Percentiles rank a stretch among this genome's conserved stretches.
Conservation (phyloP, 164 flowering plant species). For the Aristolochia californica region DNA sequence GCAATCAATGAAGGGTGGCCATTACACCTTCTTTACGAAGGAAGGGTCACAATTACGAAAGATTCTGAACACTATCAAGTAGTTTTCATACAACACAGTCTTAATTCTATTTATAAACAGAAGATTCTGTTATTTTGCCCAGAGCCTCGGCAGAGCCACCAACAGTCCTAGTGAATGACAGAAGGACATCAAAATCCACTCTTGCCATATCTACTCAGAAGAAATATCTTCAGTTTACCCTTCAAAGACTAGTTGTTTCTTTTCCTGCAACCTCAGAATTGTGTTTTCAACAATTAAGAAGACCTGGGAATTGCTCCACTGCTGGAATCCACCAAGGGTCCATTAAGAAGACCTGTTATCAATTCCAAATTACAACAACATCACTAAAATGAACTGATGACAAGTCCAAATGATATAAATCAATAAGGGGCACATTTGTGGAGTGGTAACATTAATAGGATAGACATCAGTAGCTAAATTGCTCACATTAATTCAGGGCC, state of each 20-base stretch:
- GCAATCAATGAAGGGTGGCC: too few relatives aligned
- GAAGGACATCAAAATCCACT: not conserved
- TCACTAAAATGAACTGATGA: too few relatives aligned
- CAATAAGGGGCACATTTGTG: not conserved
- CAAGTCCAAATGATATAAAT: not conserved
- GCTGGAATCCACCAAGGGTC: constrained; percentile 99
- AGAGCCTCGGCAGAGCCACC: constrained; percentile 82
- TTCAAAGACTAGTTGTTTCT: constrained; percentile 88
- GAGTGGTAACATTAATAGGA: not conserved
- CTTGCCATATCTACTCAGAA: not conserved
- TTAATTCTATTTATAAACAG: too few relatives aligned
- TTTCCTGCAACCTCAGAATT: constrained; percentile 77
- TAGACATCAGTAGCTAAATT: not conserved
- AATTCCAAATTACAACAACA: too few relatives aligned
- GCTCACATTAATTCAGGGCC: constrained; percentile 89
- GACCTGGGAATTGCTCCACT: constrained; percentile 94
- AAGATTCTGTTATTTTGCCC: constrained; percentile 57
- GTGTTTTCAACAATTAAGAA: constrained; percentile 45
- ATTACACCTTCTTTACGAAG: too few relatives aligned
- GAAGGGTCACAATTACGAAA: too few relatives aligned
- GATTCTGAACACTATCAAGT: too few relatives aligned
- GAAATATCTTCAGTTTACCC: constrained; percentile 38
- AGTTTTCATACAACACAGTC: too few relatives aligned
- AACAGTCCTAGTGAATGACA: constrained; percentile 47
- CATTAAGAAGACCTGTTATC: constrained; percentile 99